A percentile compares a stretch with the other conserved stretches of the same genome.
These are phyloP conservation scores for Craspedostauros australis DNA, from an alignment of 108 stramenopile species.

Conservation along the genomic window DNA sequence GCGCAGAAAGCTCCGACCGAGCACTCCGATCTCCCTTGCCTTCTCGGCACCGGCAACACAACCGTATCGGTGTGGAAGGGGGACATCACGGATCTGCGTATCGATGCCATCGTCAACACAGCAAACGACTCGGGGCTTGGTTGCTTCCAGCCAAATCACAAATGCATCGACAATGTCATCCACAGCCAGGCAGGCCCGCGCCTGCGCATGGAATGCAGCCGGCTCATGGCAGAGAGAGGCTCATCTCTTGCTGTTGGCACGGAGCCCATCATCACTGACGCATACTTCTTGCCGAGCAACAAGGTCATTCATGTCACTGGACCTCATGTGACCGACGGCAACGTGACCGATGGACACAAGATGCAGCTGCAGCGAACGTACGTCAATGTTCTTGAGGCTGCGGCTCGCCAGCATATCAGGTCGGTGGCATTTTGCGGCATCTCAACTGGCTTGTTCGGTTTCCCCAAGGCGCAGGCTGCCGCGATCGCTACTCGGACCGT, in stretches of 20 bases:
- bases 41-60: background rate
- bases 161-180: constrained; percentile 15
- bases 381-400: background rate
- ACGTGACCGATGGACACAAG: background rate
- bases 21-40: background rate
- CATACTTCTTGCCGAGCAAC: constrained; percentile 8
- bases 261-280: constrained; percentile 9
- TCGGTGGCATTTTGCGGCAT: constrained; percentile 9
- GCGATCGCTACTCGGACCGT: constrained; percentile 1
- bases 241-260: constrained; percentile 9
- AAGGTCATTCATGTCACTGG: constrained; percentile 21
- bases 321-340: constrained; percentile 4
- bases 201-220: constrained; percentile 4
- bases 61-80: constrained; percentile 8
- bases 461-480: constrained; percentile 3
- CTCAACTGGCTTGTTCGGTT: constrained; percentile 19
- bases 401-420: background rate
- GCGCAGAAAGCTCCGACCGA: too few species aligned
- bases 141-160: constrained; percentile 9
- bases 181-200: constrained; percentile 9
- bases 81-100: constrained; percentile 9
- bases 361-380: background rate
- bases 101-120: constrained; percentile 13
- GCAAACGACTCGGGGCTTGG: constrained; percentile 17
- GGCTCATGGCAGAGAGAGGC: background rate